Conservation (phyloP, 129 eudicot species). For the Helichrysum umbraculigerum region DNA sequence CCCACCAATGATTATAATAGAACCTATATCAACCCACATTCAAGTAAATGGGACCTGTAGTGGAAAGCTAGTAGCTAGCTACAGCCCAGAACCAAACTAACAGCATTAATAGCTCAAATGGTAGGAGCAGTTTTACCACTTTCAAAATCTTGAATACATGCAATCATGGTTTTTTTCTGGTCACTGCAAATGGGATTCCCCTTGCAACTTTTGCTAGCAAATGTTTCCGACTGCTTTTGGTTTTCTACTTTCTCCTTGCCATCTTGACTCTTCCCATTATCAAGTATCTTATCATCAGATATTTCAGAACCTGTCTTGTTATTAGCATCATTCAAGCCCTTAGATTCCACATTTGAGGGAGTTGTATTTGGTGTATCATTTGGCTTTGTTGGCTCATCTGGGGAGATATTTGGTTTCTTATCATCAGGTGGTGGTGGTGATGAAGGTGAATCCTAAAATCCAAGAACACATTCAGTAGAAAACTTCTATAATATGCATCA, state of each 20-base stretch:
- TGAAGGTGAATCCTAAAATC: conserved; percentile 27
- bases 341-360: conserved; percentile 25
- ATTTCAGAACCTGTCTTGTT: not conserved
- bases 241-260: conserved; percentile 13
- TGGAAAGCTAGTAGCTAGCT: not conserved
- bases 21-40: not conserved
- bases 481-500: not conserved
- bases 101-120: not conserved
- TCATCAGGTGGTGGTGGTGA: conserved; percentile 17
- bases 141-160: conserved; percentile 28
- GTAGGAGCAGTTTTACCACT: conserved; percentile 17
- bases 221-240: not conserved
- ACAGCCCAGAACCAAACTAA: not conserved
- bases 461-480: not conserved
- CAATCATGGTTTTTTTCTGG: conserved; percentile 24
- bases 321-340: conserved; percentile 19
- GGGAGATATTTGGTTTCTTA: conserved; percentile 16
- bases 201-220: conserved; percentile 15
- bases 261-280: conserved; percentile 16
- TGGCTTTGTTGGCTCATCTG: conserved; percentile 21
- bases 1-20: not conserved
- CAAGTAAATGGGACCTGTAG: not conserved
- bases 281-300: conserved; percentile 22
- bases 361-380: conserved; percentile 7
- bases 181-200: conserved; percentile 28